Evolutionary conservation across 768 basidiomycete species (phyloP).

Genomic region (Auricularia sp.): DNA sequence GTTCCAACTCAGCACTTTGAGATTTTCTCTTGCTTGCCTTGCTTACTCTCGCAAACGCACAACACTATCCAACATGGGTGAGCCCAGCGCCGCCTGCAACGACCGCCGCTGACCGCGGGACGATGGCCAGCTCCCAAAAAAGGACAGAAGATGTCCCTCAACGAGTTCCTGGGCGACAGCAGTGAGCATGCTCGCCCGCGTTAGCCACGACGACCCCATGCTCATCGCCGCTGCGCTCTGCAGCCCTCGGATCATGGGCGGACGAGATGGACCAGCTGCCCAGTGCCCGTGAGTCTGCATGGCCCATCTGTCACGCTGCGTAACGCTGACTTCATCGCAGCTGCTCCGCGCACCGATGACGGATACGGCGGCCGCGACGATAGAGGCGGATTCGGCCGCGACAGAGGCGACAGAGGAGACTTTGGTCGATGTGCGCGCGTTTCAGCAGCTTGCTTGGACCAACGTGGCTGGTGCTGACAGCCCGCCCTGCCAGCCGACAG

Average conservation of each 20-base stretch:
- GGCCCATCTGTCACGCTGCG: background rate
- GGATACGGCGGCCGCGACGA: constrained; percentile 43
- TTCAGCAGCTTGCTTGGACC: background rate
- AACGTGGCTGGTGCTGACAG: constrained; percentile 3
- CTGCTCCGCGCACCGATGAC: constrained; percentile 60
- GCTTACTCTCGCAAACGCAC: background rate
- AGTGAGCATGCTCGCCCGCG: constrained; percentile 37
- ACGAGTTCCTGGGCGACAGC: constrained; percentile 83
- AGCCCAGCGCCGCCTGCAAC: background rate
- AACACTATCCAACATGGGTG: background rate
- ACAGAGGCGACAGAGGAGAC: constrained; percentile 49
- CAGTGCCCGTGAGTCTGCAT: constrained; percentile 67
- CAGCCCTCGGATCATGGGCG: constrained; percentile 92
- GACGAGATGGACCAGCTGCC: constrained; percentile 95
- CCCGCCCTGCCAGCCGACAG: constrained; percentile 40
- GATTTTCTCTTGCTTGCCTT: background rate
- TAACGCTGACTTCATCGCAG: constrained; percentile 27
- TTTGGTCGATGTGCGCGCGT: constrained; percentile 46
- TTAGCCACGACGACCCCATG: constrained; percentile 1
- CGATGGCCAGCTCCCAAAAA: constrained; percentile 69
- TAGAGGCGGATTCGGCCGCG: constrained; percentile 35
- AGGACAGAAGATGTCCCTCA: constrained; percentile 85
- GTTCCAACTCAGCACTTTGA: background rate
- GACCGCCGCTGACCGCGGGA: background rate
- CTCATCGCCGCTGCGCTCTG: constrained; percentile 11